These are phyloP conservation scores for Polygonum maritimum DNA, from an alignment of 148 eudicot genomes.

Conservation along the genomic window DNA sequence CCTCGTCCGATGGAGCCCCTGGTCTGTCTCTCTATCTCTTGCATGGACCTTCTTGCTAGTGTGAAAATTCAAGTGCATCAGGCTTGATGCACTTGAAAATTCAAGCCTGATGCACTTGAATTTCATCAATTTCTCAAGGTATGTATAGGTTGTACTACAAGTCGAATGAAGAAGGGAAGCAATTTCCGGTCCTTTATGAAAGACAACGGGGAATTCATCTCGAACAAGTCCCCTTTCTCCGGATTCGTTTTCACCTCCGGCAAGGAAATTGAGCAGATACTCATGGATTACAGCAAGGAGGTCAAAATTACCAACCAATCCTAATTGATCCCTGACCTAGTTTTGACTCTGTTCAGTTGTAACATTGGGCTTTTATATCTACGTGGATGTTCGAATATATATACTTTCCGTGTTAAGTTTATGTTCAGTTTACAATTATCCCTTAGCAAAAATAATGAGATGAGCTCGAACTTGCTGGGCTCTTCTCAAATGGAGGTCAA, in stretches of 20 bases:
- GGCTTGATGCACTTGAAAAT: background rate
- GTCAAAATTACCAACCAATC: slow-evolving; percentile 29
- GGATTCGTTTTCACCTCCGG: slow-evolving; percentile 95
- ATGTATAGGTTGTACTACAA: slow-evolving; percentile 79
- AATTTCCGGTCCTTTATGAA: slow-evolving; percentile 74
- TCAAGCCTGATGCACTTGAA: background rate
- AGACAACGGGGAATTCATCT: slow-evolving; percentile 78
- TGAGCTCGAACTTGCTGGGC: too few relatives aligned
- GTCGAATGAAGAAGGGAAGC: slow-evolving; percentile 85
- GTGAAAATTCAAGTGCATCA: background rate
- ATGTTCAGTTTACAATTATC: too few relatives aligned
- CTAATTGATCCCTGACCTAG: too few relatives aligned
- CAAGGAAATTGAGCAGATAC: slow-evolving; percentile 72
- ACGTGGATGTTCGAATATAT: too few relatives aligned
- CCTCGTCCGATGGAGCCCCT: slow-evolving; percentile 58
- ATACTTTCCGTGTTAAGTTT: too few relatives aligned
- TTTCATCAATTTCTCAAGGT: slow-evolving; percentile 24
- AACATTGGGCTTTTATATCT: too few relatives aligned
- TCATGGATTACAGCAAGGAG: slow-evolving; percentile 83
- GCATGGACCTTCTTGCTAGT: too few relatives aligned
- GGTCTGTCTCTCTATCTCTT: too few relatives aligned
- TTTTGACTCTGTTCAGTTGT: too few relatives aligned
- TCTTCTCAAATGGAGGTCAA: too few relatives aligned
- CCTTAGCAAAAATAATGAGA: too few relatives aligned
- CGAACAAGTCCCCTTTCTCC: slow-evolving; percentile 68